Evolutionary conservation across 495 filamentous ascomycete species (phyloP), one percentile per base, ranked within the genome.

Genomic region (Lindgomyces ingoldianus): DNA sequence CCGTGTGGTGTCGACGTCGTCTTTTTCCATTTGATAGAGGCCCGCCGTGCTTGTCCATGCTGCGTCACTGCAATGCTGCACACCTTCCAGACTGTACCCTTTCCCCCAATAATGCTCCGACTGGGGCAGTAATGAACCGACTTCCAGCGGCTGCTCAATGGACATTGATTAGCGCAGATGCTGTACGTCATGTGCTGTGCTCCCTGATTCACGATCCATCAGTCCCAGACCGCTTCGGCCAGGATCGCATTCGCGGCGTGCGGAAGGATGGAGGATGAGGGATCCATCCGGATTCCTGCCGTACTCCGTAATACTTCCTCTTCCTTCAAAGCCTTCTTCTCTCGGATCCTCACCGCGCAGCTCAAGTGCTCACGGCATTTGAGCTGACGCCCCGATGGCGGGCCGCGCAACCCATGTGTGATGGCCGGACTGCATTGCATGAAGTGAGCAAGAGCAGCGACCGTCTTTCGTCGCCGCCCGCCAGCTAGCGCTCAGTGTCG

Each of bases 141-240:
- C 24, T 19, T 52, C 26, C 24, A 25, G 9, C 21, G 49, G 26
- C 26, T 52, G 49, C 49, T 52, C 25, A 33, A 25, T 52, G 49
- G 52, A 36, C 18, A 29, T 24, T 29, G 52, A 19, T 24, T 47
- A 8, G 44, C 30, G 29, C 22, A 22, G 21, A 29, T 18, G 52
- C 52, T 55, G 30, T 55, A 55, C 52, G 52, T 55, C 52, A 55
- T 55, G 36, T 51, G 10, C 52, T 1, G 33, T 10, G 4, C 52
- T 14, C 52, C 52, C 36, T 55, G 52, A 55, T 55, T 55, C 52
- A 55, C 30, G 33, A 16, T 29, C n/a, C 18, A 16, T 16, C 12
- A 24, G 6, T 26, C 19, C 25, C 49, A 53, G 24, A n/a, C 29
- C 33, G 29, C 27, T 18, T 29, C 52, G 12, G 25, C 44, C 19